Base-by-base conservation (phyloP, 2,329 filamentous ascomycete species). In the Hypoxylon sp. region DNA sequence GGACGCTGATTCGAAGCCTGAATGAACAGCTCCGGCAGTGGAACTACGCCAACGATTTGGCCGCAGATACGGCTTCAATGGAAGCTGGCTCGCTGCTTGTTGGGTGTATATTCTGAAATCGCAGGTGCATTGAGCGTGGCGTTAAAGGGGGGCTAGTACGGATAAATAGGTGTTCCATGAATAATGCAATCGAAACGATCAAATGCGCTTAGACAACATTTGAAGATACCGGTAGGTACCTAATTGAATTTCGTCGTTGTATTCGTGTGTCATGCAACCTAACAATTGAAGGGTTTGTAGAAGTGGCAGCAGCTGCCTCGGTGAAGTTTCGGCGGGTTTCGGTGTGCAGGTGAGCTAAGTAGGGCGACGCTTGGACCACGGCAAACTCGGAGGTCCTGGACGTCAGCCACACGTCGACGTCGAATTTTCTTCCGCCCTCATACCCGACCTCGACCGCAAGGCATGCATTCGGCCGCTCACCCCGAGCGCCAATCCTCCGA, bases 401-500 rank as follows among this genome's bases (percentile, higher is more conserved):
- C 30, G 33, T 59, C 60, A 28, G 45, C 48, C 46, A 58, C 12
- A 33, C 28, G 28, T 30, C 28, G 28, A 61, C 42, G 28, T 61
- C 60, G 28, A 46, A 51, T 64, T 65, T 64, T 55, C 32, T 55
- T 52, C 42, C 24, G 16, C 14, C 24, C 45, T 46, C 26, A 40
- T 40, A 20, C 52, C 65, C 57, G 42, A 64, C 62, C 3, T 6
- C 3, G 3, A 26, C 6, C 42, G 61, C 54, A 72, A 70, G 72
- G 61, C 49, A 75, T 76, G 74, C 72, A 68, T 74, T 69, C 70
- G 72, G 68, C 70, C 48, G 74, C 74, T 76, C 74, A 46, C 53
- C 38, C 61, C 64, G 75, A 75, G 75, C 75, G 70, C 69, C 73
- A 73, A 72, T 69, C 53, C 71, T 66, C 69, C 72, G 73, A 70